Base-by-base conservation (phyloP, 2,329 filamentous ascomycete species). In the Chrysosporium keratinophilum region DNA sequence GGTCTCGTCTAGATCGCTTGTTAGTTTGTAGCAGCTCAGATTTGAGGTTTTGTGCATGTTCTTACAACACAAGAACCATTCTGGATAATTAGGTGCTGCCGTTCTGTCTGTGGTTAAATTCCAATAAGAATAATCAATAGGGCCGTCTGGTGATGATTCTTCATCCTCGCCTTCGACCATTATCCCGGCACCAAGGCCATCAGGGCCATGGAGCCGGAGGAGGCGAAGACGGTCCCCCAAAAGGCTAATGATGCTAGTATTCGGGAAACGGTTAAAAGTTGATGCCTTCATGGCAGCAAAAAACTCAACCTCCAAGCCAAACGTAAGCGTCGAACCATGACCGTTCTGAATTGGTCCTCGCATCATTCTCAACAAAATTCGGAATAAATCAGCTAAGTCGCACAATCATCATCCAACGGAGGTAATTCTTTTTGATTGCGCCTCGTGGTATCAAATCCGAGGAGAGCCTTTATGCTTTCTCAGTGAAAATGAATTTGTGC, bases 21-120 rank as follows among this genome's bases (percentile, higher is more conserved):
- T 57, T 28, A 54, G 45, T 40, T 6, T 5, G 37, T 5, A 14
- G 7, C 14, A 9, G 33, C 3, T 4, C 14, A 5, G 17, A 44
- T 31, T 10, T n/a, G 12, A 40, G 17, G 46, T 17, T 14, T 43
- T 34, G 17, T 34, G 9, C 41, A 41, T 23, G 23, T 48, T 14
- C 58, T 58, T 44, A 60, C 58, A 54, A 20, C 43, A 48, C 23
- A 19, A 7, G 42, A 57, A 58, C 57, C 58, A 57, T 17, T 51
- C 44, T 33, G 54, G 50, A 50, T 54, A 40, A 40, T 45, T 46
- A 19, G 56, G 50, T 3, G 20, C 43, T 15, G 50, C 50, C 1
- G 48, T 54, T 19, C 46, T 46, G 45, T 55, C 50, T 31, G 52
- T 55, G 15, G 44, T 51, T 17, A 59, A 39, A 20, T 50, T 58